phyloP scores from a whole-genome alignment of 805 yeast genomes.

The Kodamaea leandrae region DNA sequence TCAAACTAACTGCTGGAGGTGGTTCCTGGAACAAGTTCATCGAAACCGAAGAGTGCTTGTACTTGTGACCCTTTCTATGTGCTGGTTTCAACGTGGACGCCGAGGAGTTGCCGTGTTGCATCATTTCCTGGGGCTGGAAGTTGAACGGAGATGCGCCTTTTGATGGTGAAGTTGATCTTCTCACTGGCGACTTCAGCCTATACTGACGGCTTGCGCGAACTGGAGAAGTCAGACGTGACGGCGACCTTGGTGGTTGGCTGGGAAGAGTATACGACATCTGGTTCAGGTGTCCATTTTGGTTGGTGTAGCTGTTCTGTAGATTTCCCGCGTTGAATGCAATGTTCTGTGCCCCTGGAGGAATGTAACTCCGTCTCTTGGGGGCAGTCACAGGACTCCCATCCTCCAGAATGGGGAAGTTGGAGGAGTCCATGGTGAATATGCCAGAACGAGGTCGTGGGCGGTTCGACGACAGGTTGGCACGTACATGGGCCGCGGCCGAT shows the following conservation, averaged over 20 bases:
- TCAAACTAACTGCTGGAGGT: slow-evolving; percentile 41
- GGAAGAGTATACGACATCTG: not conserved
- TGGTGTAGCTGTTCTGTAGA: not conserved
- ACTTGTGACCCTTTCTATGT: slow-evolving; percentile 89
- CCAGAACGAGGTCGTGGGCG: slow-evolving; percentile 36
- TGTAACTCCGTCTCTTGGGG: slow-evolving; percentile 8
- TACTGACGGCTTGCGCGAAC: slow-evolving; percentile 27
- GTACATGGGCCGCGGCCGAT: slow-evolving; percentile 13
- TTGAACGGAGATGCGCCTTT: slow-evolving; percentile 50
- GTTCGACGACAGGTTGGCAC: slow-evolving; percentile 12
- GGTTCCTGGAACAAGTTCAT: slow-evolving; percentile 96
- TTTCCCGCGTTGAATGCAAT: slow-evolving; percentile 14
- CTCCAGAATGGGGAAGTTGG: slow-evolving; percentile 28
- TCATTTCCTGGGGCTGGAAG: slow-evolving; percentile 53
- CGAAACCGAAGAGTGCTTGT: slow-evolving; percentile 93
- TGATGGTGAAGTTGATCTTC: slow-evolving; percentile 20
- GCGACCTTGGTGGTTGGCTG: slow-evolving; percentile 3
- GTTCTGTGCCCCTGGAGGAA: not conserved
- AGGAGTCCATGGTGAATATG: slow-evolving; percentile 28
- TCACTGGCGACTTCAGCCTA: slow-evolving; percentile 31
- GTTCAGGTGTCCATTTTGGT: slow-evolving; percentile 2
- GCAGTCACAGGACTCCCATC: slow-evolving; percentile 19
- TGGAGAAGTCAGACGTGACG: slow-evolving; percentile 28
- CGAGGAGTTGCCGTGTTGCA: slow-evolving; percentile 28
- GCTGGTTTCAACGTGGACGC: slow-evolving; percentile 48